Percentiles rank a stretch among this genome's conserved stretches.
These are phyloP conservation scores for Cucumis cinereus DNA, from an alignment of 306 rosid species.

Conservation along the genomic window DNA sequence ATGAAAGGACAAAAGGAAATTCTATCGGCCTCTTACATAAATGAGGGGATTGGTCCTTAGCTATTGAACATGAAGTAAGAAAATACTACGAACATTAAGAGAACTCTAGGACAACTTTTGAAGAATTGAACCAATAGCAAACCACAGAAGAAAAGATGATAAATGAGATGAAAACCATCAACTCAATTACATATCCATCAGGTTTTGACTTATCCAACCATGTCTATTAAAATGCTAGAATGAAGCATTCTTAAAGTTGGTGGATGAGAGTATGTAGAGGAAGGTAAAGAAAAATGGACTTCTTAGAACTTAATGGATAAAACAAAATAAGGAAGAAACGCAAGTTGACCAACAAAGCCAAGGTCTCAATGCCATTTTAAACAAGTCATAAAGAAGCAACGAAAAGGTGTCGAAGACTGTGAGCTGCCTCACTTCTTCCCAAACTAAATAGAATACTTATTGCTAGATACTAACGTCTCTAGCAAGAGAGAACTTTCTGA, in stretches of 20 bases:
- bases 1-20: not conserved
- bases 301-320: not conserved
- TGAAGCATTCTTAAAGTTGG: not conserved
- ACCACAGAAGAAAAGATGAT: not conserved
- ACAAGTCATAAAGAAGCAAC: no score
- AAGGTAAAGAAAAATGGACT: not conserved
- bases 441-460: no score
- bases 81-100: not conserved
- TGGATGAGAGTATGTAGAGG: not conserved
- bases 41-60: not conserved
- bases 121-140: not conserved
- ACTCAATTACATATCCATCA: not conserved
- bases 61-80: not conserved
- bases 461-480: no score
- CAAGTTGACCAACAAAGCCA: not conserved
- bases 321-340: not conserved
- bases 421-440: no score
- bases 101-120: not conserved
- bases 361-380: no score
- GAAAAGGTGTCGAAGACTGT: no score
- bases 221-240: not conserved
- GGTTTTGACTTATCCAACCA: not conserved
- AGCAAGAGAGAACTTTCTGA: no score
- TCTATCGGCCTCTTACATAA: not conserved
- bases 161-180: not conserved